phyloP scores from a whole-genome alignment of 345 rosid genomes.

The Eucalyptus cloeziana region DNA sequence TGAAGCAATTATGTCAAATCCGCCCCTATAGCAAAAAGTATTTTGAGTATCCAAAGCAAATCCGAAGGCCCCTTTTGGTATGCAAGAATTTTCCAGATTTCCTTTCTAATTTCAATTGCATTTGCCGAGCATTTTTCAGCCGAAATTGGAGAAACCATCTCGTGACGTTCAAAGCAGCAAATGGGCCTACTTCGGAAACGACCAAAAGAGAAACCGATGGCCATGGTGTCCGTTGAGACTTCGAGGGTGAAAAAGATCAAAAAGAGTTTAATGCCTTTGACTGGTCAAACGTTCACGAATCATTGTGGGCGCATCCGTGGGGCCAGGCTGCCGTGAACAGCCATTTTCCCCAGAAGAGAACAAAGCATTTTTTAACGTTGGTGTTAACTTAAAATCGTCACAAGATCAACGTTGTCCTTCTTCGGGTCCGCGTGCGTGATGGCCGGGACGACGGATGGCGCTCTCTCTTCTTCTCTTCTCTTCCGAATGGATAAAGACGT shows the following conservation, averaged over 20 bases:
- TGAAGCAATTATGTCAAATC: background rate
- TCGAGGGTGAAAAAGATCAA: background rate
- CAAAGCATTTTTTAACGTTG: background rate
- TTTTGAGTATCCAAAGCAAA: background rate
- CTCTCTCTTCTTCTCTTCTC: background rate
- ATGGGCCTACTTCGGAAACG: background rate
- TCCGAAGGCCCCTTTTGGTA: background rate
- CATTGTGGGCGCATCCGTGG: background rate
- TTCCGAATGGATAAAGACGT: background rate
- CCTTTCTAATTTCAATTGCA: background rate
- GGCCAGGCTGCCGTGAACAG: background rate
- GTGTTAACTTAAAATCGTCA: background rate
- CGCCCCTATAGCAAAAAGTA: background rate
- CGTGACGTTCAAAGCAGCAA: background rate
- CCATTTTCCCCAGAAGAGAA: background rate
- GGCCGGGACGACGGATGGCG: background rate
- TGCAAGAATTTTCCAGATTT: background rate
- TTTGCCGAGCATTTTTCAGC: background rate
- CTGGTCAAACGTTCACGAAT: background rate
- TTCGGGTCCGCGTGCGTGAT: background rate
- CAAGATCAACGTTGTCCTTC: background rate
- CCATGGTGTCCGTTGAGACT: background rate
- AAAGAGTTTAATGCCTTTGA: background rate
- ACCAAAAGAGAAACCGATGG: background rate
- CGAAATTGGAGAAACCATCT: background rate